These are phyloP conservation scores for Apiospora sp. DNA, from an alignment of 2,329 filamentous ascomycete species.

Conservation along the genomic window DNA sequence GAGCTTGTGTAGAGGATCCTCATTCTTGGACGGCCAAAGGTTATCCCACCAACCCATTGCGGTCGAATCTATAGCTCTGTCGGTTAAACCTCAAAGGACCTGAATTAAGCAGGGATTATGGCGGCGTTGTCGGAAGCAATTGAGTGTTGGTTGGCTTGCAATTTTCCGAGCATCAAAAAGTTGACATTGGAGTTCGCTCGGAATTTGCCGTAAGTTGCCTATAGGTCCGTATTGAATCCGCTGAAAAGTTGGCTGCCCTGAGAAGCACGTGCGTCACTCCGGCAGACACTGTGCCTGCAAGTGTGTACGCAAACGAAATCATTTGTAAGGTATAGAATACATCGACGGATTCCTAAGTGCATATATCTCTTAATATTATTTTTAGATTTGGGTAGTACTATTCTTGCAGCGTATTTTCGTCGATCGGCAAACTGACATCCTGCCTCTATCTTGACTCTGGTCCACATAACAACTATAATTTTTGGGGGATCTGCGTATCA, in stretches of 20 bases:
- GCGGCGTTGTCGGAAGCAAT: background rate
- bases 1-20: constrained; percentile 76
- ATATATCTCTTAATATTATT: background rate
- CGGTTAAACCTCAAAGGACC: background rate
- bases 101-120: background rate
- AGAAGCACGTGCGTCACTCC: background rate
- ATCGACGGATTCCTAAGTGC: background rate
- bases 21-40: constrained; percentile 58
- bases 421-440: too few relatives aligned
- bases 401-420: background rate
- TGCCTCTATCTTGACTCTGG: too few relatives aligned
- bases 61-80: background rate
- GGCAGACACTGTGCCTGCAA: background rate
- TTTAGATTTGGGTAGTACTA: background rate
- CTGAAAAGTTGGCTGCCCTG: constrained; percentile 12
- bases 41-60: constrained; percentile 66
- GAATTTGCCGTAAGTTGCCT: background rate
- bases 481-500: background rate
- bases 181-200: constrained; percentile 4
- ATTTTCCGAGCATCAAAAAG: constrained; percentile 7
- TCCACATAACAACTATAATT: too few relatives aligned
- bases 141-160: background rate
- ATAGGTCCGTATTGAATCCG: constrained; percentile 3
- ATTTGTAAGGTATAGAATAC: background rate
- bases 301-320: background rate